phyloP scores from a whole-genome alignment of 164 flowering plant genomes.

The Brasenia schreberi region DNA sequence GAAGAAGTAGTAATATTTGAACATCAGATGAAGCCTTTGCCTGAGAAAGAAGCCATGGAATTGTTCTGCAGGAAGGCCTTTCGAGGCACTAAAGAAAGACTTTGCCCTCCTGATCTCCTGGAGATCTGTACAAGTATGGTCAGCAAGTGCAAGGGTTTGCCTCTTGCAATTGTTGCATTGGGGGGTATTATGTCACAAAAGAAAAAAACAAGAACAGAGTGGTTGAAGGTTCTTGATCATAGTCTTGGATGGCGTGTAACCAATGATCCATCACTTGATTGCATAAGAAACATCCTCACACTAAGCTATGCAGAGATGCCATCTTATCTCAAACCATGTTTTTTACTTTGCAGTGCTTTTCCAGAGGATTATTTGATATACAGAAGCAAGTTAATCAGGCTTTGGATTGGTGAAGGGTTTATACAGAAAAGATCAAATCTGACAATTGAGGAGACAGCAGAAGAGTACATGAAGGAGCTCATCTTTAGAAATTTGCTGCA shows the following conservation, averaged over 20 bases:
- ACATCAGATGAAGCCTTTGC: slow-evolving; percentile 5
- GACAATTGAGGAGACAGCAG: neutral
- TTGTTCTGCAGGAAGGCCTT: slow-evolving; percentile 21
- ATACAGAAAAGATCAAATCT: neutral
- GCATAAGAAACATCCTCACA: neutral
- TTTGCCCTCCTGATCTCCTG: neutral
- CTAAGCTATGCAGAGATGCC: neutral
- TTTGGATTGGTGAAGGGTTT: slow-evolving; percentile 1
- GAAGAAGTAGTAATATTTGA: neutral
- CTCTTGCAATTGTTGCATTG: slow-evolving; percentile 14
- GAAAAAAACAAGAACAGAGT: neutral
- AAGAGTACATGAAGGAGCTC: neutral
- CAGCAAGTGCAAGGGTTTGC: slow-evolving; percentile 8
- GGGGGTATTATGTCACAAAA: slow-evolving; percentile 7
- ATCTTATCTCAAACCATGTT: neutral
- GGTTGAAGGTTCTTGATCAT: neutral
- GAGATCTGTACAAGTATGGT: slow-evolving; percentile 2
- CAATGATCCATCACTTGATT: neutral
- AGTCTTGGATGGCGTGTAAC: neutral
- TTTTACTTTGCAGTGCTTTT: neutral
- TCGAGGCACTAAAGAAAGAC: neutral
- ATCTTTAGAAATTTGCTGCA: neutral
- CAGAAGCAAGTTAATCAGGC: neutral
- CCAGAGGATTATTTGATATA: neutral
- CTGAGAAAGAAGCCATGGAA: slow-evolving; percentile 18